Evolutionary conservation across 2,329 filamentous ascomycete species (phyloP), one percentile per base, ranked within the genome.

Genomic region (Pseudocercospora crystallina): DNA sequence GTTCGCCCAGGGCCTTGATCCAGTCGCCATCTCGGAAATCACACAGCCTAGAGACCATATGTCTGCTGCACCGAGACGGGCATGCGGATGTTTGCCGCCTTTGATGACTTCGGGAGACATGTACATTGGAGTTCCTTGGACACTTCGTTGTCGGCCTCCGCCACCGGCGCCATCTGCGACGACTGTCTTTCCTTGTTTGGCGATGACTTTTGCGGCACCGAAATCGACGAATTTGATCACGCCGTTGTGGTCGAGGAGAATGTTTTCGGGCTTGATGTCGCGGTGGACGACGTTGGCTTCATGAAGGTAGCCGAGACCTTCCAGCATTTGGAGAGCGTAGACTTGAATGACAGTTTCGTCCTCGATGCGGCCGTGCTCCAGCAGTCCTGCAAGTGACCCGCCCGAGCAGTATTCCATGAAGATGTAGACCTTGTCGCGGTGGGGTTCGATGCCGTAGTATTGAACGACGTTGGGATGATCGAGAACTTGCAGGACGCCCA

Each of bases 331-430:
- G 53, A 97, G 77, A 20, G 90, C 89, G 69, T 97, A 97, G 36
- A 97, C 92, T 84, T 95, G 95, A 55, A 96, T 92, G 56, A 97
- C 91, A 49, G 91, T 94, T 70, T 99, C 94, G 66, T 97, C 95
- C 74, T 96, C 94, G 57, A 99, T 96, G 35, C 94, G 87, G 10
- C 94, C 94, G 66, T 99, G 92, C 69, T 99, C 94, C 36, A 99
- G 78, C 45, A 99, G 76, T 43, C 83, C 87, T 36, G 94, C 91
- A 42, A 99, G 78, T 12, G 92, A 97, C 14, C 94, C 94, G 44
- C 94, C 92, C 4, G 90, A 95, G 71, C 94, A 99, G 72, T 95
- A 97, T 71, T 99, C 94, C 94, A 99, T 99, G 69, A 99, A 99
- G 61, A 99, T 96, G 72, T 97, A 99, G n/a, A 99, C 94, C 67